Base-by-base conservation (phyloP, 2,329 filamentous ascomycete species). In the Trichoderma aggressivum region DNA sequence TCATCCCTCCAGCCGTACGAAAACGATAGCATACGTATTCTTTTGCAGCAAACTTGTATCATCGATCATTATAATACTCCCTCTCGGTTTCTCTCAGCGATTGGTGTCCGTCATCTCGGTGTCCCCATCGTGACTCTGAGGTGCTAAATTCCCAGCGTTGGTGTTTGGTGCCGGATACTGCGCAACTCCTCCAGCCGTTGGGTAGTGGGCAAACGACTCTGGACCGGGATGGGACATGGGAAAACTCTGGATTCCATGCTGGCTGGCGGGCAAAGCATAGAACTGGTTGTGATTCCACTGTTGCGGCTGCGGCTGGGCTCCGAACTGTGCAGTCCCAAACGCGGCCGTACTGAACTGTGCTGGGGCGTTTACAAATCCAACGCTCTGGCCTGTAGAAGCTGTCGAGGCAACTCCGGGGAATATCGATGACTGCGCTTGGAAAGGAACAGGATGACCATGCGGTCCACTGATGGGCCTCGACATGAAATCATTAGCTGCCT, bases 201-300 rank as follows among this genome's bases (percentile, higher is more conserved):
- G 34, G 28, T 24, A 16, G 53, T 34, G 36, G 24, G 32, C 39
- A 47, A 39, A 53, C 16, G 39, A 21, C 3, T 61, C 55, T 12
- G 39, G 30, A 30, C 53, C 18, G 7, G 55, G 63, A 62, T 68
- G 24, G 5, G 21, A 16, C 16, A 8, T 62, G 50, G 39, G 47
- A 18, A 18, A 39, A 47, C 34, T 34, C 34, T 32, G 60, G 21
- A 50, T 16, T 53, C 60, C 61, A 64, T 62, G 26, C 60, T 64
- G 68, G 60, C 36, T 65, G 60, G 21, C 50, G 61, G 47, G 53
- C 68, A 56, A 59, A 63, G 67, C 47, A 63, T 62, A 24, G 59
- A 32, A 26, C n/a, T 43, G 59, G 14, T 32, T 39, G 39, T n/a
- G 34, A 18, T 28, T 14, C 28, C 55, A 39, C 5, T 36, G 21